phyloP scores from a whole-genome alignment of 768 basidiomycete species.

The Floccularia luteovirens region DNA sequence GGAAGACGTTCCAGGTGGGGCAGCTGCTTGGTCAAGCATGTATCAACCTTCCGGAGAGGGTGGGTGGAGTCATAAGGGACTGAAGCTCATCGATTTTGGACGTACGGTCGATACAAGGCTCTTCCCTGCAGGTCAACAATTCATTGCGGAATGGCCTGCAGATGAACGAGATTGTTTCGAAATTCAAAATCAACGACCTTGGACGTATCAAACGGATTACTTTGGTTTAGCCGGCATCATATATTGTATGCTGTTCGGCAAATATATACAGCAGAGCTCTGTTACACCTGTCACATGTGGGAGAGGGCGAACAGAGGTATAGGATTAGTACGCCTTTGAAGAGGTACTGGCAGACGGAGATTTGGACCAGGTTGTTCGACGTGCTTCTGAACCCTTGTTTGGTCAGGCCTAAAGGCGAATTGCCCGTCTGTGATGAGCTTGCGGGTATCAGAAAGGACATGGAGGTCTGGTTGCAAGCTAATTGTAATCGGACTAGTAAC shows the following conservation, averaged over 20 bases:
- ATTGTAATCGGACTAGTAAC: constrained; percentile 80
- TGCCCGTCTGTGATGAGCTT: constrained; percentile 74
- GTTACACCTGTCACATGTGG: constrained; percentile 27
- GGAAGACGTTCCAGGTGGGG: constrained; percentile 69
- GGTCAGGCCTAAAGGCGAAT: constrained; percentile 43
- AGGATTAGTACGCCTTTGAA: constrained; percentile 77
- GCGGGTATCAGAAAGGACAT: constrained; percentile 64
- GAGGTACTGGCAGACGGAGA: constrained; percentile 89
- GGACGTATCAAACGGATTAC: constrained; percentile 97
- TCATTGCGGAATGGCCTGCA: constrained; percentile 80
- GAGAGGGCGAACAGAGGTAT: constrained; percentile 33
- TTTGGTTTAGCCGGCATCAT: constrained; percentile 92
- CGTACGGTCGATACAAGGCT: constrained; percentile 81
- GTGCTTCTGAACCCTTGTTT: constrained; percentile 73
- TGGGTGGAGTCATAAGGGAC: constrained; percentile 84
- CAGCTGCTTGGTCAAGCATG: constrained; percentile 60
- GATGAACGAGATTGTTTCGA: constrained; percentile 93
- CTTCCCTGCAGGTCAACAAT: constrained; percentile 76
- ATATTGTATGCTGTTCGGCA: constrained; percentile 95
- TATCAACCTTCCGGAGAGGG: constrained; percentile 75
- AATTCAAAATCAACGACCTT: constrained; percentile 73
- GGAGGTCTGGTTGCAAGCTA: constrained; percentile 80
- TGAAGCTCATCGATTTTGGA: constrained; percentile 97
- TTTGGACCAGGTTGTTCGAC: constrained; percentile 84
- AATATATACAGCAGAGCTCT: constrained; percentile 79